Base-by-base conservation (phyloP, 345 rosid species). In the Murraya paniculata region DNA sequence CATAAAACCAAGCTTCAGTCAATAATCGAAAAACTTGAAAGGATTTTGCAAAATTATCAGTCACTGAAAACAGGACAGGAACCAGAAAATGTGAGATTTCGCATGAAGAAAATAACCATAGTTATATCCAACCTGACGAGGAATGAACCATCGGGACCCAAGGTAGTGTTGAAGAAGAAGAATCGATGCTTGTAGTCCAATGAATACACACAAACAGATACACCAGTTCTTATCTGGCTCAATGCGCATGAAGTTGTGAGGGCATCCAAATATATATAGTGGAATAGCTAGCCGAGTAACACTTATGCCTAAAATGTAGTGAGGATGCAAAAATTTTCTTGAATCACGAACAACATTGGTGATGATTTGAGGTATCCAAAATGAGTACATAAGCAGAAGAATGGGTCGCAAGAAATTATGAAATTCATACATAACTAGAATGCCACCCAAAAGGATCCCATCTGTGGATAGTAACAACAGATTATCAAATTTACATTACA, bases 361-460 rank as follows among this genome's bases (percentile, higher is more conserved):
- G 74, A 94, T 77, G 77, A 94, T 92, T 80, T 94, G 98, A 50
- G 98, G 99, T 83, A 94, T 86, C 99, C 99, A 96, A 79, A 94
- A 96, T 71, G 97, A 92, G 84, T 96, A 92, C 85, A 92, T 82
- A 28, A 96, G 86, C 64, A 96, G 90, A 68, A 94, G 98, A 74
- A 96, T 84, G 38, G 87, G 93, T 56, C 88, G 89, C 81, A 96
- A 85, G 84, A 85, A 91, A 75, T 89, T 87, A 77, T 91, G 99
- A 86, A 94, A 91, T 90, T 94, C 94, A 1, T 94, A 96, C 97
- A 96, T 92, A 79, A 96, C 76, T 87, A 94, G 83, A 85, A 96
- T 92, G 86, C 99, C 99, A 81, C 98, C 98, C 85, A 94, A 87
- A 78, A 96, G 99, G 86, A 94, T 90, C 68, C 99, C 99, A 89